Conservation (phyloP, 1,139 yeast species). For the Hansenula anomala region DNA sequence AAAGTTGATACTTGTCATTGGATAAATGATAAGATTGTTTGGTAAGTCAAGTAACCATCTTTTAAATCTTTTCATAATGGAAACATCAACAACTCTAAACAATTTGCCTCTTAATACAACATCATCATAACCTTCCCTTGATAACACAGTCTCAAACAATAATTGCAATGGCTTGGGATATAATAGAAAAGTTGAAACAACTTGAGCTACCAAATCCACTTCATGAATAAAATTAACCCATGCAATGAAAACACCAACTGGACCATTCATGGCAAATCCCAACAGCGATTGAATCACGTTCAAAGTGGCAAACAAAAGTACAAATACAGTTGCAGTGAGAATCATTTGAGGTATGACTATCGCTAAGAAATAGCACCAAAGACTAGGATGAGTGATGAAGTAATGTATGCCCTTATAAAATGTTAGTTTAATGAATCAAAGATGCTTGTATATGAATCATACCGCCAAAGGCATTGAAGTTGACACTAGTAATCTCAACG, state of each 20-base stretch:
- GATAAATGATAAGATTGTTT: conserved; percentile 23
- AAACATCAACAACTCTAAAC: conserved; percentile 29
- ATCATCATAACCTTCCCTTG: conserved; percentile 44
- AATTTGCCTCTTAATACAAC: conserved; percentile 43
- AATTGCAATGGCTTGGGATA: conserved; percentile 52
- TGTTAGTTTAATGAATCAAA: no score
- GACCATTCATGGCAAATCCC: not conserved
- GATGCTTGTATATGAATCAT: no score
- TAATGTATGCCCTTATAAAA: conserved; percentile 48
- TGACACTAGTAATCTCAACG: no score
- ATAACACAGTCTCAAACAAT: conserved; percentile 55
- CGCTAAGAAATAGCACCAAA: conserved; percentile 48
- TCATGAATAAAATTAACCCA: conserved; percentile 51
- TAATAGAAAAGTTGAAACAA: conserved; percentile 44
- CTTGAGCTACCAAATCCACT: conserved; percentile 44
- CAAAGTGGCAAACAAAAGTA: conserved; percentile 33
- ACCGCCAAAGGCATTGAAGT: not conserved
- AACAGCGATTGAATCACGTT: conserved; percentile 28
- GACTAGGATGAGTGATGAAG: conserved; percentile 36
- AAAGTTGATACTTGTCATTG: conserved; percentile 30
- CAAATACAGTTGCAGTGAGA: conserved; percentile 38
- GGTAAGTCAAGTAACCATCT: conserved; percentile 24
- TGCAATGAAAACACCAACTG: conserved; percentile 29
- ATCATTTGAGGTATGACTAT: conserved; percentile 48
- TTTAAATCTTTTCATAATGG: conserved; percentile 10